Evolutionary conservation across 371 early-diverging fungal genomes (phyloP).

Genomic region (Rhizopus delemar): DNA sequence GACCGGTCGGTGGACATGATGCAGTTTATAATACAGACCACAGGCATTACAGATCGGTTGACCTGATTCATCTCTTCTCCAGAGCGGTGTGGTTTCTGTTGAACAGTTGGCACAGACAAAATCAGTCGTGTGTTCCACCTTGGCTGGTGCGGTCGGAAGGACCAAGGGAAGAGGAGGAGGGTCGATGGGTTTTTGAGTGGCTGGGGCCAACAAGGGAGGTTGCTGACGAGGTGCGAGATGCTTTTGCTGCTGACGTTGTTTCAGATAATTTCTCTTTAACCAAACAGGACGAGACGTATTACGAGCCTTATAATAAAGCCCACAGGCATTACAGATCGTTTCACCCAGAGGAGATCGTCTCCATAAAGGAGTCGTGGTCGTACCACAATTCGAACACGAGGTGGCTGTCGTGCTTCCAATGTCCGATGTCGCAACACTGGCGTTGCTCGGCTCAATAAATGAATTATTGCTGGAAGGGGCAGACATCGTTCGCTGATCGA

Average conservation of each 20-base stretch:
- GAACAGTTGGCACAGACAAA: constrained; percentile 72
- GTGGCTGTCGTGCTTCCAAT: constrained; percentile 54
- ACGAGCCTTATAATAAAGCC: constrained; percentile 80
- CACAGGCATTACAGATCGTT: constrained; percentile 91
- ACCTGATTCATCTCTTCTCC: constrained; percentile 74
- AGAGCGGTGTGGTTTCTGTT: constrained; percentile 78
- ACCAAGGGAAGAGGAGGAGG: too few relatives aligned
- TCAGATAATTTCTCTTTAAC: constrained; percentile 65
- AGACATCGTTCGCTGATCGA: constrained; percentile 44
- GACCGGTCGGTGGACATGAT: constrained; percentile 60
- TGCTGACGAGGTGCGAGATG: constrained; percentile 16
- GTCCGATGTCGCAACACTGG: constrained; percentile 59
- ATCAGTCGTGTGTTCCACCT: not conserved
- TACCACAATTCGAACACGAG: constrained; percentile 87
- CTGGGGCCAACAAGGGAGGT: constrained; percentile 39
- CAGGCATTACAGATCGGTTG: constrained; percentile 80
- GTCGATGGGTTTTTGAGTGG: not conserved
- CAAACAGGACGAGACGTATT: constrained; percentile 81
- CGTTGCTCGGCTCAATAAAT: constrained; percentile 55
- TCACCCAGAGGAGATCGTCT: constrained; percentile 81
- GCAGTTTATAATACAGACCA: constrained; percentile 78
- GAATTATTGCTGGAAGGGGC: constrained; percentile 48
- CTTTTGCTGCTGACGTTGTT: constrained; percentile 23
- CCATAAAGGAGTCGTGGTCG: constrained; percentile 92
- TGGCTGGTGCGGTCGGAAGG: not conserved